phyloP scores from a whole-genome alignment of 495 filamentous ascomycete species.

The Schizothecium vesticola region DNA sequence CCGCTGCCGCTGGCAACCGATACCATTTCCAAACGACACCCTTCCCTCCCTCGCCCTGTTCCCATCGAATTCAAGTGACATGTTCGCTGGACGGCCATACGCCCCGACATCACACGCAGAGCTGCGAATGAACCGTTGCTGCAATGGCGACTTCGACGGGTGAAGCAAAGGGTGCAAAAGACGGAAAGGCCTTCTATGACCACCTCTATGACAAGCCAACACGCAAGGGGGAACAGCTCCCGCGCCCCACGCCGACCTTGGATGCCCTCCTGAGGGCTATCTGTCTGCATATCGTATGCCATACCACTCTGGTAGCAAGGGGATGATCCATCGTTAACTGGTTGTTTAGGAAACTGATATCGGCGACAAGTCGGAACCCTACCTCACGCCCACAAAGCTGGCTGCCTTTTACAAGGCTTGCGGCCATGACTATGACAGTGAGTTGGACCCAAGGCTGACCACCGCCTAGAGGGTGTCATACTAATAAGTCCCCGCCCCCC shows the following conservation, averaged over 20 bases:
- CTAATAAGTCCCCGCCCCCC: constrained; percentile 1
- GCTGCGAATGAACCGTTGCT: constrained; percentile 3
- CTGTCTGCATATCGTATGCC: constrained; percentile 72
- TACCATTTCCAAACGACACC: background rate
- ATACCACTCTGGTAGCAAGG: constrained; percentile 10
- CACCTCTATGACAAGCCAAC: constrained; percentile 64
- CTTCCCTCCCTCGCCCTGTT: background rate
- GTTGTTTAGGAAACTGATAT: constrained; percentile 51
- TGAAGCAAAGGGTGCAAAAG: constrained; percentile 13
- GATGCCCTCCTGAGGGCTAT: constrained; percentile 75
- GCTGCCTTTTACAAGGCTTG: constrained; percentile 83
- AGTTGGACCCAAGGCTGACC: constrained; percentile 13
- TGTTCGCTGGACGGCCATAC: constrained; percentile 11
- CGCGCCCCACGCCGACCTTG: constrained; percentile 67
- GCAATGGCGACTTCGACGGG: constrained; percentile 6
- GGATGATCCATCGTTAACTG: background rate
- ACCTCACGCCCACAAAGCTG: constrained; percentile 76
- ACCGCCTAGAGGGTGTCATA: background rate
- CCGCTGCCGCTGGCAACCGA: background rate
- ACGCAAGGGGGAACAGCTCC: constrained; percentile 45
- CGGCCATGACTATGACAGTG: constrained; percentile 82
- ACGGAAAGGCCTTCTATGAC: constrained; percentile 60
- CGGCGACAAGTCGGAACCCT: constrained; percentile 56
- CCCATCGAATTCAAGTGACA: background rate
- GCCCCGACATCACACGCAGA: background rate